Percentiles rank a stretch among this genome's conserved stretches.
Conservation (phyloP, 2,329 filamentous ascomycete species). For the Pestalotiopsis sp. region DNA sequence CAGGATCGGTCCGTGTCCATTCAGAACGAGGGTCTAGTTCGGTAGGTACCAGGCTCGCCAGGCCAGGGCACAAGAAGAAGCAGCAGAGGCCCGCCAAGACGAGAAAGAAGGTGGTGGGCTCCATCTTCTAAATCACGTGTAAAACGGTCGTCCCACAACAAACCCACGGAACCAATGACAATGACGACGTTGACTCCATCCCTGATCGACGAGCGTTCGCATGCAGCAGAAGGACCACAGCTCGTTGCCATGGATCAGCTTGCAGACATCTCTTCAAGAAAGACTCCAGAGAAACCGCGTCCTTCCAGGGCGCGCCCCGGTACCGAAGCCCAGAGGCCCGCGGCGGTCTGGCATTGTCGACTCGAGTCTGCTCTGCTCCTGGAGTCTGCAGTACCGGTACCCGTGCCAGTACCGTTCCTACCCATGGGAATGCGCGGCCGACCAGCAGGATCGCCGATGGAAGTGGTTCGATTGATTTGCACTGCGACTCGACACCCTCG, state of each 20-base stretch:
- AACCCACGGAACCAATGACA: not conserved
- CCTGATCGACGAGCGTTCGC: not conserved
- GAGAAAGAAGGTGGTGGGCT: not conserved
- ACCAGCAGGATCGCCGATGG: not conserved
- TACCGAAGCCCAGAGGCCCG: no score
- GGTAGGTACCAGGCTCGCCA: not conserved
- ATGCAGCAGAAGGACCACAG: not conserved
- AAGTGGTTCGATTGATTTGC: not conserved
- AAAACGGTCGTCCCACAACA: slow-evolving; percentile 3
- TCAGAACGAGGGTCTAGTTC: no score
- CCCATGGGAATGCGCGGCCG: not conserved
- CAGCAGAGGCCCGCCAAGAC: not conserved
- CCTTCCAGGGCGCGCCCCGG: no score
- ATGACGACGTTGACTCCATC: not conserved
- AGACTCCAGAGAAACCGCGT: no score
- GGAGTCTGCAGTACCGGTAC: no score
- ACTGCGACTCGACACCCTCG: not conserved
- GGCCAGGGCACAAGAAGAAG: not conserved
- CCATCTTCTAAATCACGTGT: not conserved
- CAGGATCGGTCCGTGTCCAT: not conserved
- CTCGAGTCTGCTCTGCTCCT: no score
- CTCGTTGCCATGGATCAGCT: not conserved
- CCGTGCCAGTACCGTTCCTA: no score
- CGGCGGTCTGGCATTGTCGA: no score
- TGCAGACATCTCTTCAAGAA: not conserved